These are phyloP conservation scores for Plasmodium gallinaceum DNA, from an alignment of 169 alveolate genomes.

Conservation along the genomic window DNA sequence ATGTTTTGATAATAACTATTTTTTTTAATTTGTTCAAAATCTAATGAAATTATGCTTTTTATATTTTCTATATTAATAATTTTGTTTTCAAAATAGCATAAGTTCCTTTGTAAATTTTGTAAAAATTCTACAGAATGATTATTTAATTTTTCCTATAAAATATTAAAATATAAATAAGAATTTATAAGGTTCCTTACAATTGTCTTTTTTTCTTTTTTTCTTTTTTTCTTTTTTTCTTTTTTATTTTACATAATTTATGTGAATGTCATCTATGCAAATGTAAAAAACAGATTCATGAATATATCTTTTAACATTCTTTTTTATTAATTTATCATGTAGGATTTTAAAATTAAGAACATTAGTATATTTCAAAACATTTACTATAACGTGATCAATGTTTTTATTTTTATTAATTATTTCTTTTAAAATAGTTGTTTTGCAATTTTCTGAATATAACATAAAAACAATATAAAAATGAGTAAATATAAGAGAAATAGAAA, in stretches of 20 bases:
- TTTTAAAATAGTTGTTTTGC: slow-evolving; percentile 60
- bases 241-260: slow-evolving; percentile 54
- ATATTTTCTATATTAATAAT: slow-evolving; percentile 53
- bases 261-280: slow-evolving; percentile 70
- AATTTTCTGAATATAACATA: slow-evolving; percentile 34
- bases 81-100: slow-evolving; percentile 64
- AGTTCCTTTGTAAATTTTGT: slow-evolving; percentile 67
- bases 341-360: slow-evolving; percentile 58
- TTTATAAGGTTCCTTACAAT: neutral
- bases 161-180: neutral
- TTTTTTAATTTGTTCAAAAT: slow-evolving; percentile 46
- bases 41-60: slow-evolving; percentile 53
- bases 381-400: slow-evolving; percentile 32
- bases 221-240: neutral
- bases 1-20: slow-evolving; percentile 26
- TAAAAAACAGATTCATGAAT: slow-evolving; percentile 47
- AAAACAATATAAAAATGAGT: no score
- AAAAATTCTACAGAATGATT: slow-evolving; percentile 61
- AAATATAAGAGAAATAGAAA: neutral
- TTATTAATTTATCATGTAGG: slow-evolving; percentile 45
- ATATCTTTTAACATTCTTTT: slow-evolving; percentile 54
- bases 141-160: slow-evolving; percentile 36
- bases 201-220: neutral
- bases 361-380: slow-evolving; percentile 31
- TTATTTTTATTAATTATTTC: slow-evolving; percentile 32